Evolutionary conservation across 2,329 filamentous ascomycete genomes (phyloP), one percentile per base, ranked within the genome.

Genomic region (Daldinia sp.): DNA sequence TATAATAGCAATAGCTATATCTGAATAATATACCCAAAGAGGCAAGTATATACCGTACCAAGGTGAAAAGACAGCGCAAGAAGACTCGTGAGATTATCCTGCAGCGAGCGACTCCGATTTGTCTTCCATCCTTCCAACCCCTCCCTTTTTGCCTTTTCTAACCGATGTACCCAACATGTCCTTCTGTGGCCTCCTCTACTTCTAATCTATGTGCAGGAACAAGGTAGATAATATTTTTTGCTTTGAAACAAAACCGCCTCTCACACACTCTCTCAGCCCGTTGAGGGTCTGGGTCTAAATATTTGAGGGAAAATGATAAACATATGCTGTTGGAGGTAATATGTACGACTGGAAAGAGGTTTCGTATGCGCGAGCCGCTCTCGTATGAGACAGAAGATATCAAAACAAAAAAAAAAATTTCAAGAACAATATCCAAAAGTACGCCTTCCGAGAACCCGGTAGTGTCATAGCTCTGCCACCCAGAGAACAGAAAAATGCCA

Each of bases 201-300:
- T 72, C 67, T 72, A 72, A 70, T 74, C 72, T 75, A 74, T 75
- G 67, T 74, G 73, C 65, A 72, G 67, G 67, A 60, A 65, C 67
- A 62, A 63, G 66, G 66, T 53, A 57, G 39, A 59, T 67, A 58
- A 35, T 35, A 7, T 59, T 53, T 62, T 48, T 20, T 50, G n/a
- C 44, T 55, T 2, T 51, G 67, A 68, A 70, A 72, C 69, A 69
- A 69, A 64, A 64, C 73, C 65, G 69, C 68, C 63, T 73, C 67
- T 63, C 65, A 63, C 66, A 64, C 64, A 48, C 44, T 28, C 56
- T 59, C 67, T 48, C 67, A 69, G 71, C 65, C 71, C 61, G 65
- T 71, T 67, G 70, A 72, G 71, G 68, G 68, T 72, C 68, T 68
- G 68, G 58, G 61, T 72, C 73, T 71, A 72, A 55, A 70, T 58